These are phyloP conservation scores for Dryadomyces quercivorus DNA, from an alignment of 2,329 filamentous ascomycete species.

Conservation along the genomic window DNA sequence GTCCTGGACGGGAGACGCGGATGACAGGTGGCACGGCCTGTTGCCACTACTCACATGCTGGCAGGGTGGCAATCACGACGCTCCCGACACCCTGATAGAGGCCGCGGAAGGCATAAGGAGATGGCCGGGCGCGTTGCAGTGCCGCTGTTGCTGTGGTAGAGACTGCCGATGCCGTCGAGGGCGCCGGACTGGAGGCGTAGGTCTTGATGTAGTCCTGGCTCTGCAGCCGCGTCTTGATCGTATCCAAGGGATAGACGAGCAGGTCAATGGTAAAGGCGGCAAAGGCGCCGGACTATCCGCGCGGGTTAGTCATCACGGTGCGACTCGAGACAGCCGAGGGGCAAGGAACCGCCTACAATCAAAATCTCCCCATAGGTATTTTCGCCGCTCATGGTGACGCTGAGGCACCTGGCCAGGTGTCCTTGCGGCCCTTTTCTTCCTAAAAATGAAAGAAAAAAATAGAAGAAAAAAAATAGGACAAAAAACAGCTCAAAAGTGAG, in stretches of 20 bases:
- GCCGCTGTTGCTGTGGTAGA: not conserved
- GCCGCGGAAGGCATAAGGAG: conserved; percentile 46
- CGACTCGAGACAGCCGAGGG: no score
- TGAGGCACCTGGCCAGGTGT: not conserved
- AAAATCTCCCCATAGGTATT: conserved; percentile 3
- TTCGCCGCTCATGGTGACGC: not conserved
- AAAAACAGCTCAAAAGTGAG: not conserved
- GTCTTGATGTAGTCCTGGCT: conserved; percentile 60
- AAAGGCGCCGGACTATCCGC: conserved; percentile 60
- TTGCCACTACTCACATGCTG: conserved; percentile 48
- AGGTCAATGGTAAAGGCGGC: conserved; percentile 81
- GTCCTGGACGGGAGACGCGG: no score
- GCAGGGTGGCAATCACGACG: conserved; percentile 75
- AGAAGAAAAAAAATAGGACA: not conserved
- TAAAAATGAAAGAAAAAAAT: not conserved
- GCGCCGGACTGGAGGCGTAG: conserved; percentile 33
- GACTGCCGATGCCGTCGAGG: not conserved
- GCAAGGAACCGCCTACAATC: not conserved
- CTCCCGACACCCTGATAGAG: conserved; percentile 82
- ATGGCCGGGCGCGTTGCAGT: conserved; percentile 17
- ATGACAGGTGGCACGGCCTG: no score
- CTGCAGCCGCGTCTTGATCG: conserved; percentile 76
- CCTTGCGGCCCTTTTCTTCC: not conserved
- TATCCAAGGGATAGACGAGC: conserved; percentile 79
- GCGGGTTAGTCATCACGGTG: not conserved